These are phyloP conservation scores for Butyriboletus loyo DNA, from an alignment of 768 basidiomycete species.

Conservation along the genomic window DNA sequence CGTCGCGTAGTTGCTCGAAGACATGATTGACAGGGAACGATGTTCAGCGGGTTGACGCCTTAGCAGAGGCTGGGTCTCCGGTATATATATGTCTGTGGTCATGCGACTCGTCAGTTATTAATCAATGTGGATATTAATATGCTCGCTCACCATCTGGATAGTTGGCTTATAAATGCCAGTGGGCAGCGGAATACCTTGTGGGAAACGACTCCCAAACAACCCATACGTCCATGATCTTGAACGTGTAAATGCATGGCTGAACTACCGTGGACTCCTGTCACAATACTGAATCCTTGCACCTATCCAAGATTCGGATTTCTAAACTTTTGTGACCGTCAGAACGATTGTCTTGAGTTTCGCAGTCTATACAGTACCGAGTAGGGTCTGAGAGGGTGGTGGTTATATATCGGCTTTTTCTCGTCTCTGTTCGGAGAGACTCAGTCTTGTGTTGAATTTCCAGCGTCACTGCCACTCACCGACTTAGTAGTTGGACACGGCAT, in stretches of 20 bases:
- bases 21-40: background rate
- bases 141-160: background rate
- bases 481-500: background rate
- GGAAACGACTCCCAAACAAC: background rate
- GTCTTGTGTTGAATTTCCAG: background rate
- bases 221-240: background rate
- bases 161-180: constrained; percentile 1
- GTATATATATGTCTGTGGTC: constrained; percentile 28
- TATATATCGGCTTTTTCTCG: background rate
- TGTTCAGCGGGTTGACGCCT: constrained; percentile 26
- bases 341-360: background rate
- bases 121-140: background rate
- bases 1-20: constrained; percentile 14
- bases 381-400: background rate
- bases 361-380: background rate
- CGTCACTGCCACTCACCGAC: background rate
- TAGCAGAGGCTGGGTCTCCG: constrained; percentile 24
- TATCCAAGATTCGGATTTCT: background rate
- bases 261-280: background rate
- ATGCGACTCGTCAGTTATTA: background rate
- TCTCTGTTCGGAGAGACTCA: background rate
- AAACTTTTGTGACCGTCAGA: background rate
- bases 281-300: background rate
- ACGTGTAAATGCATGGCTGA: background rate
- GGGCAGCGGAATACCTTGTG: background rate